Conservation (phyloP, 768 basidiomycete genomes). For the Podaxis sp. region DNA sequence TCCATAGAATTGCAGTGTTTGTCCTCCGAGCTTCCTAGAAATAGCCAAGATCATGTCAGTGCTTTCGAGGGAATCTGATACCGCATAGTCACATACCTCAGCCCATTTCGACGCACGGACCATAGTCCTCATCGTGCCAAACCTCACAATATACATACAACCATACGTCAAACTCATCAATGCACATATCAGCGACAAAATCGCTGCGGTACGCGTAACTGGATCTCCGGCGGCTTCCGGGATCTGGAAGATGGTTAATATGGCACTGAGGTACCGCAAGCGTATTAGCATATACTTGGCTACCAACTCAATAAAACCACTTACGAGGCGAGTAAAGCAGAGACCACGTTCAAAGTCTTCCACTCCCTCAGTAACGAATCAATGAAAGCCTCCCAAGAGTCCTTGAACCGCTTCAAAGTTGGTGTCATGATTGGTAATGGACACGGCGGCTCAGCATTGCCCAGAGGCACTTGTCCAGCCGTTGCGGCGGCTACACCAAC, state of each 20-base stretch:
- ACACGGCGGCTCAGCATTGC: constrained; percentile 52
- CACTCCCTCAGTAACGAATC: constrained; percentile 69
- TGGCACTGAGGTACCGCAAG: constrained; percentile 43
- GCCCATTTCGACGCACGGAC: constrained; percentile 71
- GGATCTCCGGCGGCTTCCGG: constrained; percentile 54
- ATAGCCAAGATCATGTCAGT: background rate
- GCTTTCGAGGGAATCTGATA: background rate
- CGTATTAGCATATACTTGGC: background rate
- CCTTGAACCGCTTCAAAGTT: constrained; percentile 60
- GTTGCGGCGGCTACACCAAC: constrained; percentile 17
- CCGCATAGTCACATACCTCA: constrained; percentile 39
- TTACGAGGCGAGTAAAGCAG: constrained; percentile 53
- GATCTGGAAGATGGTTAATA: constrained; percentile 68
- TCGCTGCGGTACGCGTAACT: constrained; percentile 56
- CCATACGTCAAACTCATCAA: constrained; percentile 73
- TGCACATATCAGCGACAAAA: constrained; percentile 64
- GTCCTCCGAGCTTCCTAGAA: constrained; percentile 54
- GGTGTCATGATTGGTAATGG: constrained; percentile 54
- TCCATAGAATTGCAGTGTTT: constrained; percentile 34
- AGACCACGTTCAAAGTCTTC: constrained; percentile 75
- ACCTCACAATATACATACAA: constrained; percentile 70
- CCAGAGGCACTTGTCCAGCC: constrained; percentile 29
- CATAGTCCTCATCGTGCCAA: constrained; percentile 72
- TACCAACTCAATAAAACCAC: constrained; percentile 14
- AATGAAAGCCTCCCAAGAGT: constrained; percentile 71